Evolutionary conservation across 108 stramenopile genomes (phyloP), one percentile per base, ranked within the genome.

Genomic region (Discostella stelligeroides): DNA sequence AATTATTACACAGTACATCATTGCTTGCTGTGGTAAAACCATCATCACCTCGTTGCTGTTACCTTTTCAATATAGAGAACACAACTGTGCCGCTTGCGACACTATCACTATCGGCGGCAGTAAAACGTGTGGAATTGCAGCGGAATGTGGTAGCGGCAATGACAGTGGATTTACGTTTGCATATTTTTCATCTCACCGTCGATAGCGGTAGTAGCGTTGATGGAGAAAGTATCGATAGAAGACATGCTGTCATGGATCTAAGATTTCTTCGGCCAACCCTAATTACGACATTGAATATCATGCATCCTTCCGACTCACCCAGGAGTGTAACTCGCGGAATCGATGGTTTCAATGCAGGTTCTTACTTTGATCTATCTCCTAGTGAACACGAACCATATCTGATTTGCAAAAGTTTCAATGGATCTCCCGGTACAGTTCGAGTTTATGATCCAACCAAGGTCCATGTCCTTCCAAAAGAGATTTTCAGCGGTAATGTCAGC

Each of bases 321-420:
- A 38, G 78, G 47, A 79, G 66, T 69, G 40, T 79, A 18, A 58
- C 70, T 11, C 64, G 78, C 40, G 78, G 78, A n/a, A 57, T 59
- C 27, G 64, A 79, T 37, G 29, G 53, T 4, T 79, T 49, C 50
- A 70, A 66, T 48, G 63, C 64, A 24, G 78, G 78, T 27, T 56
- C 58, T 60, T 69, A 56, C 69, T 77, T 63, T 83, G 73, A 68
- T 80, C 45, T 68, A 41, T 79, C 66, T n/a, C 64, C 70, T 1
- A 47, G 62, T 7, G 70, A 79, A 47, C 66, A 61, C 4, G 50
- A 67, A 34, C 64, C 64, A 0, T 68, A 69, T 46, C 60, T 79
- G 60, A 70, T 79, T 24, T 79, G 78, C 29, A 79, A 79, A 28
- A 67, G 66, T 68, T 79, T 72, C 45, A 62, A 72, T 49, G 70